phyloP scores from a whole-genome alignment of 176 grass and related monocot genomes.

The Sorghum bicolor region Sorghum_bicolor_NCBIv3 NC_012877.2:58558001-58558500 shows the following conservation, averaged over 20 bases:
- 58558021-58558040: slow-evolving; percentile 92
- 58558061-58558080: slow-evolving; percentile 97
- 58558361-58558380: slow-evolving; percentile 72
- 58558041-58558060: slow-evolving; percentile 72
- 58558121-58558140: slow-evolving; percentile 98
- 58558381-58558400: slow-evolving; percentile 83
- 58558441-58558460: not conserved
- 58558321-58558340: not conserved
- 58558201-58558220: slow-evolving; percentile 77
- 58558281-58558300: slow-evolving; percentile 16
- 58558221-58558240: slow-evolving; percentile 92
- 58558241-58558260: slow-evolving; percentile 87
- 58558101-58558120: slow-evolving; percentile 65
- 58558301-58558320: not conserved
- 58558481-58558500: not conserved
- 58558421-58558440: slow-evolving; percentile 27
- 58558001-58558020: slow-evolving; percentile 23
- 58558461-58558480: not conserved
- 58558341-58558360: slow-evolving; percentile 77
- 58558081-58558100: slow-evolving; percentile 48
- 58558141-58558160: slow-evolving; percentile 73
- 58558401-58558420: slow-evolving; percentile 90
- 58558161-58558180: slow-evolving; percentile 82
- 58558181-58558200: slow-evolving; percentile 33
- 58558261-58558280: slow-evolving; percentile 22